Evolutionary conservation across 2,329 filamentous ascomycete species (phyloP), one percentile per base, ranked within the genome.

Genomic region (Cladorrhinum sp.): DNA sequence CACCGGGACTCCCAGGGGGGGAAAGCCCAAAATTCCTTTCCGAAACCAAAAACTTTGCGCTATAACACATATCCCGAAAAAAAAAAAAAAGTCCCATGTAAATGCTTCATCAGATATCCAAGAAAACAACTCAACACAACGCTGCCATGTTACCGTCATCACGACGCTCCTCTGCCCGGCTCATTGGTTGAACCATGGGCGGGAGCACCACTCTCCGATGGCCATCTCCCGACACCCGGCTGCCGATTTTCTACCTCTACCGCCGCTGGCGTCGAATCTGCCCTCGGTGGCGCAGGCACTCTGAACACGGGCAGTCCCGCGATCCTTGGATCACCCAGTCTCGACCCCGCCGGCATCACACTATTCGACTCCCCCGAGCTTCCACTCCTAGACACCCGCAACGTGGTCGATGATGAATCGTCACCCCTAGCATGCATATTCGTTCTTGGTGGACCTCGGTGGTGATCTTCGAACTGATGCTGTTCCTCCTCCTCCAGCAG

Each of bases 401-500:
- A 38, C 1, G 53, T 56, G 2, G 36, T 49, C 6, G 53, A 38
- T 10, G 53, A 56, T 3, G 53, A 56, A 49, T 56, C 53, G 20
- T 56, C 41, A 2, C 36, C 41, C 18, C 25, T 20, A 12, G n/a
- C 8, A 22, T 50, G 20, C 32, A 36, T 4, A 10, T 3, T 36
- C 32, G 32, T 36, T 24, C 24, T 24, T 22, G 49, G 49, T 25
- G 41, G 41, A 12, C 18, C 20, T 50, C 36, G 36, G 38, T 56
- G 25, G 23, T 56, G 20, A 49, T 63, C 53, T 29, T 59, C 62
- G 10, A 45, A 45, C n/a, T 45, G 41, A 2, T 45, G 41, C 16
- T 45, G 41, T 56, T 74, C 78, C 59, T 85, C 81, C 62, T 86
- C 83, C 61, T 85, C 82, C 1, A 85, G 71, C 7, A 86, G 76